These are phyloP conservation scores for Lasiosphaeria miniovina DNA, from an alignment of 495 filamentous ascomycete genomes.

Conservation along the genomic window DNA sequence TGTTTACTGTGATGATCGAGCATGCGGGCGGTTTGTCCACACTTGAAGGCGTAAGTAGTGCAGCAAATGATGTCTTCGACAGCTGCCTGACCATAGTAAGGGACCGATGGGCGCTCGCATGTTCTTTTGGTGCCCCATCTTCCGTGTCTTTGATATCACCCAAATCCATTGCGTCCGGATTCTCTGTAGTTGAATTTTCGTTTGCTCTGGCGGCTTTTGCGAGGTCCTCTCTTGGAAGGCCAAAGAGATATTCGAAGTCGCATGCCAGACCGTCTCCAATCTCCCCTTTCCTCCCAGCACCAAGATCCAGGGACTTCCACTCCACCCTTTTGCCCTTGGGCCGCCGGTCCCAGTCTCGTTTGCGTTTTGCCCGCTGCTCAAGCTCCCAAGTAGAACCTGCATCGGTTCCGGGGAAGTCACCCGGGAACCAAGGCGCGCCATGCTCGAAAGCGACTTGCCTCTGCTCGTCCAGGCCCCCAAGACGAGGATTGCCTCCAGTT, in stretches of 20 bases:
- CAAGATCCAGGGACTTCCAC: slow-evolving; percentile 74
- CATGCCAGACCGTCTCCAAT: slow-evolving; percentile 81
- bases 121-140: not conserved
- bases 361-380: slow-evolving; percentile 58
- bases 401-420: slow-evolving; percentile 77
- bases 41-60: slow-evolving; percentile 16
- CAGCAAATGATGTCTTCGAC: slow-evolving; percentile 28
- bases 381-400: slow-evolving; percentile 78
- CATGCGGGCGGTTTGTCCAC: slow-evolving; percentile 18
- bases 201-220: not conserved
- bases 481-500: slow-evolving; percentile 71
- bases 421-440: slow-evolving; percentile 80
- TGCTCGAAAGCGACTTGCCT: slow-evolving; percentile 81
- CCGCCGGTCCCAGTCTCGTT: slow-evolving; percentile 68
- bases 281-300: slow-evolving; percentile 74
- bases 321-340: slow-evolving; percentile 79
- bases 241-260: slow-evolving; percentile 72
- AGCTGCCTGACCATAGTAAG: slow-evolving; percentile 27
- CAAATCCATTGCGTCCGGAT: slow-evolving; percentile 24
- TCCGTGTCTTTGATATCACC: slow-evolving; percentile 15
- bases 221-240: slow-evolving; percentile 12
- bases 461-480: slow-evolving; percentile 78
- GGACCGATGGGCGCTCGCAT: not conserved
- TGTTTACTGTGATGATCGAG: slow-evolving; percentile 32
- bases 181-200: slow-evolving; percentile 25